phyloP scores from a whole-genome alignment of 2,329 filamentous ascomycete genomes.

The Botrytis byssoidea region DNA sequence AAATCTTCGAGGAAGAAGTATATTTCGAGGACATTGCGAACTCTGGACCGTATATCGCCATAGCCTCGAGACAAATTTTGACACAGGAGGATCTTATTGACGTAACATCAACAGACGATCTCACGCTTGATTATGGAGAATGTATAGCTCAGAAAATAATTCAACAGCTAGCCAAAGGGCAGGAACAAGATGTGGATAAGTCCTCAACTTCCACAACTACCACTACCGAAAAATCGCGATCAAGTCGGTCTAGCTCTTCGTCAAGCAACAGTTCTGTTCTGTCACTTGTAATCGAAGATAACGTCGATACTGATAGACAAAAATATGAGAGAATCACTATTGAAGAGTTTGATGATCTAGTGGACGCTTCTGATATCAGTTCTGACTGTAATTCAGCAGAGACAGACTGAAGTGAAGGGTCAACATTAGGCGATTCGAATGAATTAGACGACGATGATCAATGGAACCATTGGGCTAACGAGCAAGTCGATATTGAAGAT shows the following conservation, averaged over 20 bases:
- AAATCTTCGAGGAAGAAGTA: neutral
- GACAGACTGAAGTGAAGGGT: conserved; percentile 14
- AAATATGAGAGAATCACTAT: neutral
- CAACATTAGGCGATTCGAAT: neutral
- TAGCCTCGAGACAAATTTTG: neutral
- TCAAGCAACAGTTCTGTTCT: neutral
- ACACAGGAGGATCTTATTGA: neutral
- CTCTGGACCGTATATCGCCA: neutral
- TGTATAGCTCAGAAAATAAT: neutral
- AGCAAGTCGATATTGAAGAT: neutral
- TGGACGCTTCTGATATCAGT: neutral
- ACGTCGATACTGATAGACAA: neutral
- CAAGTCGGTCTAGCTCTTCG: neutral
- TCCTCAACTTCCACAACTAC: neutral
- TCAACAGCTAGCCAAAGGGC: neutral
- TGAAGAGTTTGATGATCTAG: conserved; percentile 3
- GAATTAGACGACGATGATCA: conserved; percentile 12
- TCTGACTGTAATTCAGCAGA: conserved; percentile 11
- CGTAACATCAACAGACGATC: neutral
- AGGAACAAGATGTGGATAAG: neutral
- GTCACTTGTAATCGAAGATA: conserved; percentile 4
- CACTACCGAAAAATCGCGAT: neutral
- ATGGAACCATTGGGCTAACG: conserved; percentile 15
- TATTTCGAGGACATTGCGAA: neutral
- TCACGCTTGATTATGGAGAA: neutral